Conservation (phyloP, 768 basidiomycete species). For the Auriscalpium orientale region DNA sequence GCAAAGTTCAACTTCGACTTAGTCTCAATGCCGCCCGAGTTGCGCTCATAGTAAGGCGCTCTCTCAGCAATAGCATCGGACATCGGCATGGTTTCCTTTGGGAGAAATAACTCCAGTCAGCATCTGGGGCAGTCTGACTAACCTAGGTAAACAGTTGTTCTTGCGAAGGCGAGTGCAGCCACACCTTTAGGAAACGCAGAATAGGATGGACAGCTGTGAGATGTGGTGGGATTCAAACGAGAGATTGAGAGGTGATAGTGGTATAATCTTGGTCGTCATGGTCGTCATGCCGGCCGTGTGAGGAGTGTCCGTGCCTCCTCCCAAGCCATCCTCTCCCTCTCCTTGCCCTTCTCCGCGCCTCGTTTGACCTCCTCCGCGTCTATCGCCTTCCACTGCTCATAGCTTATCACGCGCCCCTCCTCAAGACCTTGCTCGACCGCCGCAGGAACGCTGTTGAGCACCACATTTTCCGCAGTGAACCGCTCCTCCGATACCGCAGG, state of each 20-base stretch:
- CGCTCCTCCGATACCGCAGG: constrained; percentile 1
- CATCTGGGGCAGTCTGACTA: no score
- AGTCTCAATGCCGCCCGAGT: no score
- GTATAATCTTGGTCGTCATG: neutral
- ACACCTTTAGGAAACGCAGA: neutral
- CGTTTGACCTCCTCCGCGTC: constrained; percentile 63
- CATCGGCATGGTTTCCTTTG: no score
- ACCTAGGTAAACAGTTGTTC: neutral
- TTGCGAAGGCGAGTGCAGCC: neutral
- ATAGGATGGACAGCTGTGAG: neutral
- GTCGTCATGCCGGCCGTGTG: neutral
- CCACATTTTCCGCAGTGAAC: constrained; percentile 27
- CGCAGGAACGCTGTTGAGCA: constrained; percentile 38
- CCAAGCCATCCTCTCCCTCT: constrained; percentile 75
- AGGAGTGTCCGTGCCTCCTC: constrained; percentile 37
- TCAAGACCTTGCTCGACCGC: constrained; percentile 37
- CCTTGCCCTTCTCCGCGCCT: constrained; percentile 54
- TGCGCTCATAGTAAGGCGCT: no score
- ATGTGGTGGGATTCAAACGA: neutral
- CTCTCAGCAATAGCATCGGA: no score
- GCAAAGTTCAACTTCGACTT: no score
- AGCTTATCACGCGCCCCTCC: constrained; percentile 44
- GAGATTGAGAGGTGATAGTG: neutral
- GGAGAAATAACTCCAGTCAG: no score
- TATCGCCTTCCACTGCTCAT: constrained; percentile 68